Evolutionary conservation across 805 yeast species (phyloP), one percentile per base, ranked within the genome.

Genomic region (Candida chauliodis): DNA sequence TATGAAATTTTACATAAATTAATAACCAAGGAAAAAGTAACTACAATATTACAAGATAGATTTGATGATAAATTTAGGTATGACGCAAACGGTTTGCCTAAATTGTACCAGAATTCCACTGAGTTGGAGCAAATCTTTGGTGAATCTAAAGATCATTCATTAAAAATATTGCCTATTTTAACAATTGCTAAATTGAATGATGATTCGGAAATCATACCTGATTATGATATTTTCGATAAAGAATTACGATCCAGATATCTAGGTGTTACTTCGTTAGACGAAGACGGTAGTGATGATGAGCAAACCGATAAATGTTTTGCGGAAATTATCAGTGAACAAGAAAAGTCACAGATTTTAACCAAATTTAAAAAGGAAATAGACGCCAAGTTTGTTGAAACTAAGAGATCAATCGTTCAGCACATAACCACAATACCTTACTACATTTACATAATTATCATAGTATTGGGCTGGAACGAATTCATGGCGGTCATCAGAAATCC

Each of bases 381-480:
- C 56, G 78, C 90, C 8, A 72, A 81, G 31, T 90, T 79, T 44
- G 69, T 91, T 34, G 97, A 90, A 52, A 89, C 97, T 14, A 90
- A 86, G 59, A 77, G 97, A 47, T 84, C 96, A 2, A 79, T 86
- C 37, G 74, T 89, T 33, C 83, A 81, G 45, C 81, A 83, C 34
- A 75, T 79, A 9, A 78, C 95, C 0, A 80, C 82, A 42, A 83
- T 93, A 41, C 99, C 99, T 3, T 68, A 79, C 47, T 93, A 83
- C 68, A 78, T 93, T 41, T 89, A 87, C 62, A 63, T 78, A 8
- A 53, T 91, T 10, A 64, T 93, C 17, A 58, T 84, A 2, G 79
- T 85, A 3, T 67, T 93, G 16, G 99, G 99, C 8, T 93, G 96
- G 96, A 90, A 90, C 59, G 97, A 93, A 68, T 82, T 93, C 48